Percentiles rank a stretch among this genome's conserved stretches.
Conservation (phyloP, 257 asterid genomes). For the Solanum medicagineum region DNA sequence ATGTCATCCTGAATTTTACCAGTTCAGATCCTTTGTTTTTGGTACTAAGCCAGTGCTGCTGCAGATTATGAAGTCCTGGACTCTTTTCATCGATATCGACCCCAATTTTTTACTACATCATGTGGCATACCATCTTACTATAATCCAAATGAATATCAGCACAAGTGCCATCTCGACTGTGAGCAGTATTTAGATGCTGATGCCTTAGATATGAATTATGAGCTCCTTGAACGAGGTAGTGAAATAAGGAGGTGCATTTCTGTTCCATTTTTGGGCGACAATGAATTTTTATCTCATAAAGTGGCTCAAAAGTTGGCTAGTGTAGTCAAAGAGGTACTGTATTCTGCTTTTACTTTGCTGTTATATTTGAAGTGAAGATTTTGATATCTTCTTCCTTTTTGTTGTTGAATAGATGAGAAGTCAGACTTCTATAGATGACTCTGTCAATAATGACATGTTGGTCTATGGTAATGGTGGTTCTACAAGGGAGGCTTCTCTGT, state of each 20-base stretch:
- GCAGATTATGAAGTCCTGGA: slow-evolving; percentile 80
- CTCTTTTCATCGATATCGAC: slow-evolving; percentile 73
- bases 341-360: slow-evolving; percentile 3
- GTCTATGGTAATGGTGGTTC: slow-evolving; percentile 3
- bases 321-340: slow-evolving; percentile 66
- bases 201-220: slow-evolving; percentile 24
- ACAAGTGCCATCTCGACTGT: slow-evolving; percentile 28
- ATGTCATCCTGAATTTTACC: slow-evolving; percentile 8
- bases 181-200: slow-evolving; percentile 19
- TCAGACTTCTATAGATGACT: slow-evolving; percentile 27
- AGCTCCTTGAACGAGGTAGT: slow-evolving; percentile 28
- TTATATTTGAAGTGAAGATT: slow-evolving; percentile 8
- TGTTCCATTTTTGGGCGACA: slow-evolving; percentile 55
- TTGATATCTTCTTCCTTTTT: slow-evolving; percentile 4
- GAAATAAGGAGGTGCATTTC: slow-evolving; percentile 35
- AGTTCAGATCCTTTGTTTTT: neutral
- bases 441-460: slow-evolving; percentile 18
- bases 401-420: slow-evolving; percentile 52
- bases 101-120: slow-evolving; percentile 42
- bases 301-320: slow-evolving; percentile 50
- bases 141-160: slow-evolving; percentile 36
- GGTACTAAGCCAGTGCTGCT: slow-evolving; percentile 10
- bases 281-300: slow-evolving; percentile 33
- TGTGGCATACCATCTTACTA: slow-evolving; percentile 36
- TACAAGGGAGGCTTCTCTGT: slow-evolving; percentile 31